phyloP scores from a whole-genome alignment of 2,329 filamentous ascomycete genomes.

The Gnomoniopsis smithogilvyi region DNA sequence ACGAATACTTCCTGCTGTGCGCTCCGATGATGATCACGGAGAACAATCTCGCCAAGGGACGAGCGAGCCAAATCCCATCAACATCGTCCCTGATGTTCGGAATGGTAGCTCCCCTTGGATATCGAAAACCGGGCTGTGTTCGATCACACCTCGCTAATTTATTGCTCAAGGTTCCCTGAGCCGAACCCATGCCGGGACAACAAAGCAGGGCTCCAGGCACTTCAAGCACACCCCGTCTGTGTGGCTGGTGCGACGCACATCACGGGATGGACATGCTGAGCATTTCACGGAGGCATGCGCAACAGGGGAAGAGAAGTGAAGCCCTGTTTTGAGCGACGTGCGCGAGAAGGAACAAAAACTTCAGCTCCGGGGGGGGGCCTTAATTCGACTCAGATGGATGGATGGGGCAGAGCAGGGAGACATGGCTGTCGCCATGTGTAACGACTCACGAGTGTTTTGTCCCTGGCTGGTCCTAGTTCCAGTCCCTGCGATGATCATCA shows the following conservation, averaged over 20 bases:
- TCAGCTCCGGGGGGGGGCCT: neutral
- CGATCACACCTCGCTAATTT: neutral
- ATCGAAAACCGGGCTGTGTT: neutral
- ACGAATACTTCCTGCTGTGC: neutral
- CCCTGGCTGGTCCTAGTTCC: no score
- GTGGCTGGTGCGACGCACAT: slow-evolving; percentile 14
- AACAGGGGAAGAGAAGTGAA: neutral
- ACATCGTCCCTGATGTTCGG: neutral
- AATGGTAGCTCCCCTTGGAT: neutral
- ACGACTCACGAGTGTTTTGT: no score
- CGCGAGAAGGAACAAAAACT: neutral
- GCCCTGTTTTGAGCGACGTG: neutral
- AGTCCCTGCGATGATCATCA: no score
- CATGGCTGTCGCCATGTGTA: no score
- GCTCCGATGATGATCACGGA: neutral
- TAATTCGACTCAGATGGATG: no score
- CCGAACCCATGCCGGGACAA: no score
- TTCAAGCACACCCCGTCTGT: no score
- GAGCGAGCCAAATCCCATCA: neutral
- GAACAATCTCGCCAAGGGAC: neutral
- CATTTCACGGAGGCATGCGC: no score
- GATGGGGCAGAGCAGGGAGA: no score
- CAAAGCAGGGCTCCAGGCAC: no score
- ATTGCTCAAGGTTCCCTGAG: neutral
- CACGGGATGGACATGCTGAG: slow-evolving; percentile 9